Base-by-base conservation (phyloP, 768 basidiomycete species). In the Leccinum sublutescens region DNA sequence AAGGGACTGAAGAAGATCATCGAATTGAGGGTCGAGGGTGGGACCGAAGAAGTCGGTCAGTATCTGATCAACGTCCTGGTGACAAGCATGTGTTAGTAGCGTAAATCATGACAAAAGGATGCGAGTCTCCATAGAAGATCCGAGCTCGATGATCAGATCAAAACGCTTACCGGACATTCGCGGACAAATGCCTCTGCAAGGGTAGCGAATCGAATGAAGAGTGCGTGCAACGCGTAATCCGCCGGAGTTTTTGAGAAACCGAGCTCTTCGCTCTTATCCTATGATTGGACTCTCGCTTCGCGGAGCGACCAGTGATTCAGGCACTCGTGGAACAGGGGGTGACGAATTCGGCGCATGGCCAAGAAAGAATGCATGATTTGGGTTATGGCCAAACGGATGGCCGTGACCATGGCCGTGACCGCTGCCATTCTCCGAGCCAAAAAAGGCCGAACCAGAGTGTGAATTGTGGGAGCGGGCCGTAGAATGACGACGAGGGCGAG, bases 171-270 rank as follows among this genome's bases (percentile, higher is more conserved):
- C 64, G 88, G 71, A 45, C 82, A 79, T 59, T 87, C 81, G 11
- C 82, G 82, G 55, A 95, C 77, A 67, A 93, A 93, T 3, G 75
- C 71, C 73, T 96, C 93, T 2, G 91, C 90, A 5, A 83, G 78
- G 1, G 87, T 82, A 9, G 89, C 91, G 66, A 95, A 95, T 2
- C 89, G 86, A 45, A 92, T 90, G 70, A 95, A 94, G 7, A 95
- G 82, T 0, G 92, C 91, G 68, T 93, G 91, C 12, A 95, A 76
- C 2, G 94, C 94, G 65, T 89, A 95, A 66, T 95, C 94, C 0
- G 88, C 86, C 2, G 94, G 93, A 11, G 89, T 92, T 68, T 85
- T 89, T 0, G 89, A 88, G 52, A 89, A 87, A 66, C 83, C 80
- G 23, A 82, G 75, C 12, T 64, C 62, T 50, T 87, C 79, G 66